phyloP scores from a whole-genome alignment of 2,329 filamentous ascomycete species.

The Sarocladium strictum region DNA sequence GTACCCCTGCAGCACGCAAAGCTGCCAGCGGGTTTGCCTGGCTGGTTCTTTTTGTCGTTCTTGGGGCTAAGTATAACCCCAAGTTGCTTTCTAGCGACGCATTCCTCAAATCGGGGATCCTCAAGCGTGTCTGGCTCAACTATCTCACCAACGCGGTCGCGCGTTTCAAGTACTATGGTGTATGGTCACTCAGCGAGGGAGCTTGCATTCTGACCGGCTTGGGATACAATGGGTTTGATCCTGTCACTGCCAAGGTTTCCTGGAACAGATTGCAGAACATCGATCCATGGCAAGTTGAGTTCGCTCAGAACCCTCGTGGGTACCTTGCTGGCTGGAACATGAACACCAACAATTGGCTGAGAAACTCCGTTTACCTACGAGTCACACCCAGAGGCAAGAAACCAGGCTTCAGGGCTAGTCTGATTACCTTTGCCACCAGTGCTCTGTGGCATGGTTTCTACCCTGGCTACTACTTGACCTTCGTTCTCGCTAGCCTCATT shows the following conservation, averaged over 20 bases:
- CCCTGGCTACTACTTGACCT: slow-evolving; percentile 89
- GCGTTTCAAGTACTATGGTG: slow-evolving; percentile 92
- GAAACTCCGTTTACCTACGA: slow-evolving; percentile 91
- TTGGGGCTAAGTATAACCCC: slow-evolving; percentile 62
- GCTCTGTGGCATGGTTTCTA: slow-evolving; percentile 99
- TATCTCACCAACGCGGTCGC: slow-evolving; percentile 79
- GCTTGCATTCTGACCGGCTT: slow-evolving; percentile 90
- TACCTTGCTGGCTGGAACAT: slow-evolving; percentile 96
- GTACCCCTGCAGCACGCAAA: slow-evolving; percentile 76
- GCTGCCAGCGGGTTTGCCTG: slow-evolving; percentile 66
- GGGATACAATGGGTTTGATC: slow-evolving; percentile 89
- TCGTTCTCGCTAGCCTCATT: slow-evolving; percentile 82
- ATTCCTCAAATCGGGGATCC: slow-evolving; percentile 62
- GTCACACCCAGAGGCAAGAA: slow-evolving; percentile 95
- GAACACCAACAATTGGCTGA: slow-evolving; percentile 95
- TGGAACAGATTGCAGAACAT: slow-evolving; percentile 91
- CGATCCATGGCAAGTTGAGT: slow-evolving; percentile 76
- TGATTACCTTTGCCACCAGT: slow-evolving; percentile 91
- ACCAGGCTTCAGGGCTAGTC: slow-evolving; percentile 87
- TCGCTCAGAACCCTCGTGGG: slow-evolving; percentile 86
- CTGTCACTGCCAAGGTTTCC: slow-evolving; percentile 73
- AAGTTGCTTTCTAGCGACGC: slow-evolving; percentile 57
- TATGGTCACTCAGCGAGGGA: slow-evolving; percentile 90
- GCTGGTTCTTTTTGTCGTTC: slow-evolving; percentile 71
- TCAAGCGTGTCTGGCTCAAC: slow-evolving; percentile 69